Base-by-base conservation (phyloP, 208 protist species). In the Trypanosoma platydactyli region DNA sequence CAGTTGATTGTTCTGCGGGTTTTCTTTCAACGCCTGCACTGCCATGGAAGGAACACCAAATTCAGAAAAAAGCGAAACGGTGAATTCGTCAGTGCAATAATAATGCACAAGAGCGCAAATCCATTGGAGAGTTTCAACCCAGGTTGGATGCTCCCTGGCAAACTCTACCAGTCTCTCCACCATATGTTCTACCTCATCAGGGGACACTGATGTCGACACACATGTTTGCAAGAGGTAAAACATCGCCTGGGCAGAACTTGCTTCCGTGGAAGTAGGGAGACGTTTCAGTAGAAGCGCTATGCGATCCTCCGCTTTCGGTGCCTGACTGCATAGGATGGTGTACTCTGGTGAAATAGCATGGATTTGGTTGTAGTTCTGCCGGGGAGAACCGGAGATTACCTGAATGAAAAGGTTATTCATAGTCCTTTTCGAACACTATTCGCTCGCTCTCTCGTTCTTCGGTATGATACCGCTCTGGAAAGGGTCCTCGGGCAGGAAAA, bases 31-130 rank as follows among this genome's bases (percentile, higher is more conserved):
- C 18, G 81, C 83, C 29, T 60, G 75, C 29, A 89, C 84, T 11
- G 91, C 91, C 48, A 94, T 64, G 58, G 79, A 66, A 38, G 86
- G 81, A 16, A 81, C 86, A 44, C 81, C 86, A 67, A 92, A 94
- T 68, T 96, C 88, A 11, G 83, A 84, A 67, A 96, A 94, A 0
- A 94, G 44, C 7, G 86, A 93, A 44, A 96, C 63, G 4, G 91
- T 96, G 45, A 94, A 75, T 35, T 94, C 91, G 62, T 96, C 91
- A 0, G 91, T 96, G 68, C 88, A 94, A 81, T 93, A 94, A 73
- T 92, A 90, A 76, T 96, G 91, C 24, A 88, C 71, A 69, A 96
- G 64, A 33, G 91, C 86, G 67, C 84, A 94, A 33, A 84, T 76
- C 91, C 88, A 94, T 29, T 73, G 66, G 49, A 89, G 61, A 41